Conservation (phyloP, 345 rosid species). For the Nephelium lappaceum region DNA sequence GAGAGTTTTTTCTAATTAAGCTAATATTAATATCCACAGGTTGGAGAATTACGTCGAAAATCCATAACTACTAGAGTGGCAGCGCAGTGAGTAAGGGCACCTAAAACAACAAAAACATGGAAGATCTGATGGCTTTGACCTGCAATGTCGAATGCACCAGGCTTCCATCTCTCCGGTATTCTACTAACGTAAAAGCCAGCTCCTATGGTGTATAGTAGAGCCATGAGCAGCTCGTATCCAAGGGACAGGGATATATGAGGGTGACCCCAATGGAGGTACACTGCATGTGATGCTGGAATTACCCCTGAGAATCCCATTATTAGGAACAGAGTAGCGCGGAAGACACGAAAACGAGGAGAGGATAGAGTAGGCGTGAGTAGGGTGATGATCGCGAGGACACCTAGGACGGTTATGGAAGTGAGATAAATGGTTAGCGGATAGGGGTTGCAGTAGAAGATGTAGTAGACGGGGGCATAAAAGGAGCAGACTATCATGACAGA, state of each 20-base stretch:
- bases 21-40: conserved; percentile 32
- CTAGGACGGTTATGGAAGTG: conserved; percentile 62
- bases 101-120: conserved; percentile 87
- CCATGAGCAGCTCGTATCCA: conserved; percentile 79
- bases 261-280: conserved; percentile 66
- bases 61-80: conserved; percentile 78
- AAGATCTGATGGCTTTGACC: conserved; percentile 98
- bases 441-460: conserved; percentile 78
- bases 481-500: conserved; percentile 91
- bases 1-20: not conserved
- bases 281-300: conserved; percentile 76
- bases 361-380: conserved; percentile 77
- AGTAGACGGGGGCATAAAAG: conserved; percentile 87
- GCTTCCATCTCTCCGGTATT: conserved; percentile 90
- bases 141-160: conserved; percentile 88
- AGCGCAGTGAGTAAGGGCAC: conserved; percentile 79
- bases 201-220: conserved; percentile 65
- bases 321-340: conserved; percentile 78
- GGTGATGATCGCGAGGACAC: conserved; percentile 70
- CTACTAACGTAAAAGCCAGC: conserved; percentile 69
- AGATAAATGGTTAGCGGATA: conserved; percentile 63
- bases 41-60: conserved; percentile 67
- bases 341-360: conserved; percentile 57
- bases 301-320: conserved; percentile 89
- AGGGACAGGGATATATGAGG: conserved; percentile 62